Conservation (phyloP, 371 early-diverging fungal genomes). For the Coemansia sp. region DNA sequence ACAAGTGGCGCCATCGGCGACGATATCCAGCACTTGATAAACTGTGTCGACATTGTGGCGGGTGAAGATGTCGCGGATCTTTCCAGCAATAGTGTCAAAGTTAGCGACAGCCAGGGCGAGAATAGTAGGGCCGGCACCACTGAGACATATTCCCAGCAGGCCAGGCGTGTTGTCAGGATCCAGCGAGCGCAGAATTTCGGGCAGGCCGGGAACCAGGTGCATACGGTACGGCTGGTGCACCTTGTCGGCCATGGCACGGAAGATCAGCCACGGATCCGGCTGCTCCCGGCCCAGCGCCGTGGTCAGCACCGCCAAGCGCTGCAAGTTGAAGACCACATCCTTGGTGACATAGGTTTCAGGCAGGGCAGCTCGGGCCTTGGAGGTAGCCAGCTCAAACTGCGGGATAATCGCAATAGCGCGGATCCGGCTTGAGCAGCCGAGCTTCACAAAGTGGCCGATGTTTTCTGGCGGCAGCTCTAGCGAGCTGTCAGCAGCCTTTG, state of each 20-base stretch:
- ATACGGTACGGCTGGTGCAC: conserved; percentile 94
- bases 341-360: conserved; percentile 71
- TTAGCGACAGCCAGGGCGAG: conserved; percentile 78
- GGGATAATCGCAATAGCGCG: conserved; percentile 87
- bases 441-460: conserved; percentile 66
- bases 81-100: conserved; percentile 70
- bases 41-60: conserved; percentile 61
- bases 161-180: conserved; percentile 78
- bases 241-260: conserved; percentile 90
- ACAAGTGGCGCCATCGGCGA: conserved; percentile 61
- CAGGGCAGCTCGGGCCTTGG: conserved; percentile 84
- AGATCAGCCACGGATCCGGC: conserved; percentile 71
- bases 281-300: conserved; percentile 71
- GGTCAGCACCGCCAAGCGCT: conserved; percentile 86
- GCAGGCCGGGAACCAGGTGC: conserved; percentile 90
- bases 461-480: conserved; percentile 57
- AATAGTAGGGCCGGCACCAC: conserved; percentile 97
- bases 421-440: conserved; percentile 69
- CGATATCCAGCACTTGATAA: conserved; percentile 75
- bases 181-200: conserved; percentile 73
- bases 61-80: conserved; percentile 63
- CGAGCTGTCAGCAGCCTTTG: conserved; percentile 30
- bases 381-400: conserved; percentile 87
- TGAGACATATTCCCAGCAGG: conserved; percentile 87
- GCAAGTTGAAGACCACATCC: conserved; percentile 90